These are phyloP conservation scores for Neurospora sp. DNA, from an alignment of 495 filamentous ascomycete genomes.

Conservation along the genomic window DNA sequence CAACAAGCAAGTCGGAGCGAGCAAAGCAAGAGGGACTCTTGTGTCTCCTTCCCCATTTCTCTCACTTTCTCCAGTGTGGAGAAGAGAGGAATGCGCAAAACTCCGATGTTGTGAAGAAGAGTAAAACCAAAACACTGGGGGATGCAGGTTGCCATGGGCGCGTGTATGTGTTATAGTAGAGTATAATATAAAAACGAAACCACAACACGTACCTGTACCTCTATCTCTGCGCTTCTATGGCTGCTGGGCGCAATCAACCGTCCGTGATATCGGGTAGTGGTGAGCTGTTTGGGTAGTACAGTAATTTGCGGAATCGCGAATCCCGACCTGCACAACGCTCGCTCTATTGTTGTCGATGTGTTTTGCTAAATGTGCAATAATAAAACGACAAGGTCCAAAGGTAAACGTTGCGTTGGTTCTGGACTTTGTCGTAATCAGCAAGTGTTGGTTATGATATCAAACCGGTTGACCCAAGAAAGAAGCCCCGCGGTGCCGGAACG, in stretches of 20 bases:
- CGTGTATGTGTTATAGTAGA: neutral
- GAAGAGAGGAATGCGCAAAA: neutral
- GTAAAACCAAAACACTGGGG: neutral
- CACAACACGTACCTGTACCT: neutral
- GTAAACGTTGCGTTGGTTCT: neutral
- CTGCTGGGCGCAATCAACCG: neutral
- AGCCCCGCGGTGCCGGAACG: neutral
- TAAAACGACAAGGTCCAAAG: neutral
- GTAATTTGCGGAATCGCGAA: neutral
- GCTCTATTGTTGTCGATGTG: neutral
- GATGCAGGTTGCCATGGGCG: neutral
- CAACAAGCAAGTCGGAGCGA: neutral
- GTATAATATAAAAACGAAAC: neutral
- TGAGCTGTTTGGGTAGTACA: neutral
- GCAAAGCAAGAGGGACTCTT: neutral
- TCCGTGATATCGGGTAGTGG: neutral
- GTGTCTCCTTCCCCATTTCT: neutral
- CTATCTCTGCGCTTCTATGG: neutral
- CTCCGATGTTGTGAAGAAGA: neutral
- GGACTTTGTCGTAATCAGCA: neutral
- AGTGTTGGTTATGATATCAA: neutral
- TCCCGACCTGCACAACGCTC: neutral
- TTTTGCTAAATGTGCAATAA: neutral
- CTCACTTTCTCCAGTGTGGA: neutral
- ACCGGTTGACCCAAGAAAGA: neutral